Percentiles rank a stretch among this genome's conserved stretches.
These are phyloP conservation scores for Acacia crassicarpa DNA, from an alignment of 306 rosid genomes.

Conservation along the genomic window DNA sequence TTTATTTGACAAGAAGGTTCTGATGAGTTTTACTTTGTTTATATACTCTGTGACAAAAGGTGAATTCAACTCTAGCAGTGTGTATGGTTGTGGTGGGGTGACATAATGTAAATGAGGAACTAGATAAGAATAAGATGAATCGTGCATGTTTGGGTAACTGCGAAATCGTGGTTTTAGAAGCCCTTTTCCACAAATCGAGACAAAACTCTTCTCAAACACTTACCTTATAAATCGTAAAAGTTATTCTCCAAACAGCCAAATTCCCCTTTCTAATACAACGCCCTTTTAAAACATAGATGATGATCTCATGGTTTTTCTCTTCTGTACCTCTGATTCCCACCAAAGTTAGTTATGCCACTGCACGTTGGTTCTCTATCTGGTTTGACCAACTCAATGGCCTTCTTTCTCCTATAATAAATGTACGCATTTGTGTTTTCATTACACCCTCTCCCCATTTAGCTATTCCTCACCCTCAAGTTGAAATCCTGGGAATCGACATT, in stretches of 20 bases:
- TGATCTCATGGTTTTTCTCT: not conserved
- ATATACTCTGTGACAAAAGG: not conserved
- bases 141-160: too few relatives aligned
- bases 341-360: not conserved
- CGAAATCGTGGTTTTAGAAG: too few relatives aligned
- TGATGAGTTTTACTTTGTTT: not conserved
- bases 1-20: not conserved
- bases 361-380: not conserved
- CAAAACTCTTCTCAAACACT: too few relatives aligned
- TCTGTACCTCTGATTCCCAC: not conserved
- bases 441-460: not conserved
- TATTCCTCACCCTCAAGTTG: not conserved
- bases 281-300: not conserved
- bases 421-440: not conserved
- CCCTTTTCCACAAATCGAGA: too few relatives aligned
- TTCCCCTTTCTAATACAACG: not conserved
- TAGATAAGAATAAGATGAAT: not conserved
- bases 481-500: not conserved
- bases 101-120: not conserved
- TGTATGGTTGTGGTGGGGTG: not conserved
- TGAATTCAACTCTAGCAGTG: not conserved
- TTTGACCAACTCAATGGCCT: not conserved
- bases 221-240: too few relatives aligned
- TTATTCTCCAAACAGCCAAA: not conserved
- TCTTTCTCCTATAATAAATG: not conserved